A percentile compares a stretch with the other conserved stretches of the same genome.
Conservation (phyloP, 805 yeast species). For the Cyberlindnera lachancei region DNA sequence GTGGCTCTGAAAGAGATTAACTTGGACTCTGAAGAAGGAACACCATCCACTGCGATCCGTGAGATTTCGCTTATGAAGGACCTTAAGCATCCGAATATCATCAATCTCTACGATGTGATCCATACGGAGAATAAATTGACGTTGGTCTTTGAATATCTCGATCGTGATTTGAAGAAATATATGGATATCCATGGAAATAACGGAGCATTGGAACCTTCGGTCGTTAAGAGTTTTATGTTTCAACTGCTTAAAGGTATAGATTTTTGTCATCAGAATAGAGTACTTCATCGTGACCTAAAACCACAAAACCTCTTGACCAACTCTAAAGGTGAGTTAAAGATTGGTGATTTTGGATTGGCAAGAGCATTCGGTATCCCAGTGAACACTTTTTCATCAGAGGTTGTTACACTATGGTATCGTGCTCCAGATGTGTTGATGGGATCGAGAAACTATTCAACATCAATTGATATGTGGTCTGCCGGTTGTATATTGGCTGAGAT, state of each 20-base stretch:
- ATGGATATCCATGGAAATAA: conserved; percentile 88
- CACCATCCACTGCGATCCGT: conserved; percentile 96
- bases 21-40: conserved; percentile 91
- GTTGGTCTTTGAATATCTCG: conserved; percentile 88
- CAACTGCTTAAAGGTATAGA: conserved; percentile 84
- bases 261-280: conserved; percentile 57
- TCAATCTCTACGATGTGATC: conserved; percentile 87
- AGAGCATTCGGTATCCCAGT: conserved; percentile 98
- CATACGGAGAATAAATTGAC: conserved; percentile 95
- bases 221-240: conserved; percentile 88
- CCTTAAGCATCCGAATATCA: conserved; percentile 86
- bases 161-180: conserved; percentile 85
- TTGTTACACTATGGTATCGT: conserved; percentile 95
- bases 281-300: conserved; percentile 72
- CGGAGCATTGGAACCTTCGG: conserved; percentile 79
- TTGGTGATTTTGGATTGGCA: conserved; percentile 96
- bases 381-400: conserved; percentile 95
- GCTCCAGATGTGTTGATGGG: conserved; percentile 97
- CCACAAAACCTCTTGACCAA: conserved; percentile 92
- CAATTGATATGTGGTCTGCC: conserved; percentile 97
- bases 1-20: conserved; percentile 95
- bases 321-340: conserved; percentile 81
- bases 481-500: conserved; percentile 98
- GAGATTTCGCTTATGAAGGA: conserved; percentile 96
- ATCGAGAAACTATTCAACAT: conserved; percentile 90